These are phyloP conservation scores for Solanum pimpinellifolium DNA, from an alignment of 257 asterid genomes.

Conservation along the genomic window DNA sequence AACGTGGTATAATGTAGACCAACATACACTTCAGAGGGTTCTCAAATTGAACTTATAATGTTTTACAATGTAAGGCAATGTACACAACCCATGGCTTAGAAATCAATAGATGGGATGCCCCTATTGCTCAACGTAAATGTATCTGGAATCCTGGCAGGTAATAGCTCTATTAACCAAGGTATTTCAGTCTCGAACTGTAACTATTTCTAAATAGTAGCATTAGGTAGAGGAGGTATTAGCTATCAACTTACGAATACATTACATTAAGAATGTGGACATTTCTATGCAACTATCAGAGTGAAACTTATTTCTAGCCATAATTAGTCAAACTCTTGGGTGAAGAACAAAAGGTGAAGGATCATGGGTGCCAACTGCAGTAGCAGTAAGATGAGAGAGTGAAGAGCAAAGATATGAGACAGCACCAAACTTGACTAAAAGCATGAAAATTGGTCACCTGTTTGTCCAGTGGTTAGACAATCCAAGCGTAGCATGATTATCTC, in stretches of 20 bases:
- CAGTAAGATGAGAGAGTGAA: not conserved
- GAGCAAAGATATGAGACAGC: not conserved
- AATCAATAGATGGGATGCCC: not conserved
- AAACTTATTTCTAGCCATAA: not conserved
- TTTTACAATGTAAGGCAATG: not conserved
- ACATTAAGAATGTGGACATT: not conserved
- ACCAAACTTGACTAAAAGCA: not conserved
- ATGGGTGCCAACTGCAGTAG: not conserved
- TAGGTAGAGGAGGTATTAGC: not conserved
- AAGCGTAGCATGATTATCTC: constrained; percentile 29
- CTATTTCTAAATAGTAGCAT: not conserved
- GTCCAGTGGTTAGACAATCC: constrained; percentile 59
- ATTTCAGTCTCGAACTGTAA: not conserved
- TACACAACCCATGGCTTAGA: not conserved
- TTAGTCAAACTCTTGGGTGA: not conserved
- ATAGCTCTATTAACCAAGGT: not conserved
- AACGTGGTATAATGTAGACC: not conserved
- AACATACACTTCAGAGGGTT: not conserved
- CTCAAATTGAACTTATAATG: not conserved
- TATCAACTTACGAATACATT: not conserved
- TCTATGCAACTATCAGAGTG: not conserved
- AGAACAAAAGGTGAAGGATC: not conserved
- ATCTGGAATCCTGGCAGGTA: not conserved
- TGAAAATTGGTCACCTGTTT: constrained; percentile 35
- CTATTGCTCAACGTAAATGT: not conserved